Base-by-base conservation (phyloP, 1,139 yeast species). In the Candida dubliniensis region DNA sequence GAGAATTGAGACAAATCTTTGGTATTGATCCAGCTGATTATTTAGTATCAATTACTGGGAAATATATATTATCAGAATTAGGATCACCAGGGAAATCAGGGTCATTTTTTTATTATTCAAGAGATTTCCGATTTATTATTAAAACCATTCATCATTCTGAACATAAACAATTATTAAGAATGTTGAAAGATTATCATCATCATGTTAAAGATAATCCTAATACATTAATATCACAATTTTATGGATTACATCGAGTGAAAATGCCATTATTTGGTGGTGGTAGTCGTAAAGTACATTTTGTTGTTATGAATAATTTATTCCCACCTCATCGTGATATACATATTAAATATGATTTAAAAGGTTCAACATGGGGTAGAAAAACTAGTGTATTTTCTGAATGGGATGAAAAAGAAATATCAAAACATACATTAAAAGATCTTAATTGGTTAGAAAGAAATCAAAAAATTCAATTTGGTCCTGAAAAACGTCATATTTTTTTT, bases 1-100 rank as follows among this genome's bases (percentile, higher is more conserved):
- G 98, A 39, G 96, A 89, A 55, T 69, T 95, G 47, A 71, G 99
- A 44, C 73, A 79, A 9, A 61, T 81, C 35, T 95, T 95, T 67
- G 90, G 91, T 13, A 75, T 95, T 27, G 98, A 93, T 58, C 96
- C 96, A 2, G 98, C 97, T 0, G 99, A 95, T 64, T 95, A 95
- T 64, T 74, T 95, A 48, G 84, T 93, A 57, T 88, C 97, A 1
- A 75, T 95, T 52, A 91, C 98, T 0, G 93, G 96, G 14, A 90
- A 90, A 63, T 93, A 91, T 58, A 88, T 95, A 52, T 76, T 95
- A 38, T 86, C 95, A 29, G 98, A 93, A 65, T 72, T 91, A 52
- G 96, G 95, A 15, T 89, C 97, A 1, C 98, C 98, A 0, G 99
- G 99, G 2, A 95, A 95, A 64, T 85, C 95, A 56, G 99, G 99